Evolutionary conservation across 306 rosid species (phyloP).

Genomic region (Castanea crenata): DNA sequence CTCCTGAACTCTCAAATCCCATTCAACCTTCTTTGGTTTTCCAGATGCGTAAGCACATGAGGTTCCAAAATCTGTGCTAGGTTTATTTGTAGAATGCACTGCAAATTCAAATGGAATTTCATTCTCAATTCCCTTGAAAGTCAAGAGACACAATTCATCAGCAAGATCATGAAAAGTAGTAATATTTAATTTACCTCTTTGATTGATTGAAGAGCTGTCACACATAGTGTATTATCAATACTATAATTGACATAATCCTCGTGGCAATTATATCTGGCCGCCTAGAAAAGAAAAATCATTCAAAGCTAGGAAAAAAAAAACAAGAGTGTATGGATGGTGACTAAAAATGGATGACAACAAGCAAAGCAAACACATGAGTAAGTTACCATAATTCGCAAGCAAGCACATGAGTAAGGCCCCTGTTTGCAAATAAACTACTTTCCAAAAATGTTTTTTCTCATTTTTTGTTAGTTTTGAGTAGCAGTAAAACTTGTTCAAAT

Average conservation of each 20-base stretch:
- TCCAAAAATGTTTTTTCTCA: too few relatives aligned
- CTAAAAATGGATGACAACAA: too few relatives aligned
- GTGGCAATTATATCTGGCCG: background rate
- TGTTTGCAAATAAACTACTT: too few relatives aligned
- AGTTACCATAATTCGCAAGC: background rate
- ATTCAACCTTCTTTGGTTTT: slow-evolving; percentile 13
- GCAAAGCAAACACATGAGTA: background rate
- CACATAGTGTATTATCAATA: background rate
- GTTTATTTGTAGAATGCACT: slow-evolving; percentile 27
- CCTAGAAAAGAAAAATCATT: background rate
- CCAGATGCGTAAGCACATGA: slow-evolving; percentile 25
- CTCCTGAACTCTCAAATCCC: slow-evolving; percentile 16
- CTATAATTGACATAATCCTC: background rate
- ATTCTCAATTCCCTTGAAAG: background rate
- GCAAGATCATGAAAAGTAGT: background rate
- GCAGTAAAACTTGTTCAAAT: too few relatives aligned
- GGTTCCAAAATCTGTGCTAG: slow-evolving; percentile 25
- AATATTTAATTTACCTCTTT: background rate
- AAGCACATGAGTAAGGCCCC: too few relatives aligned
- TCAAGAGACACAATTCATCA: background rate
- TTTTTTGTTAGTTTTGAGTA: too few relatives aligned
- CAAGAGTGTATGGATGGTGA: too few relatives aligned
- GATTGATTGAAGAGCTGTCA: background rate
- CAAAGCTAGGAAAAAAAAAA: background rate
- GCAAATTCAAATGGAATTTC: background rate